Conservation (phyloP, 2,329 filamentous ascomycete species). For the Cadophora gregata region DNA sequence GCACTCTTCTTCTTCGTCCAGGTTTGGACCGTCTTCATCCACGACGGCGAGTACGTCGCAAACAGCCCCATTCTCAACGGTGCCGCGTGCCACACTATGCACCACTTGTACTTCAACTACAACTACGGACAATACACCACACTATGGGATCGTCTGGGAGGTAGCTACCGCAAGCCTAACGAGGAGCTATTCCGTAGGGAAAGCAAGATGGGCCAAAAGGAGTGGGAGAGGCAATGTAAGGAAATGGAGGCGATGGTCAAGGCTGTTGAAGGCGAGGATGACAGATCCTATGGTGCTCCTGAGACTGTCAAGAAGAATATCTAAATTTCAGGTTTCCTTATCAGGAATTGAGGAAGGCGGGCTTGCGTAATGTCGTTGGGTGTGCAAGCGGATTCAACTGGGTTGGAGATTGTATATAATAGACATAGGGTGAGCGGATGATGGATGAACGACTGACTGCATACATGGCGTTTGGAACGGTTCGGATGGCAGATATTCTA, state of each 20-base stretch:
- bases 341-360: not conserved
- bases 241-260: slow-evolving; percentile 68
- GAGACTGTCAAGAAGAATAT: slow-evolving; percentile 30
- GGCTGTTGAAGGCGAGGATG: slow-evolving; percentile 54
- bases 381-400: slow-evolving; percentile 2
- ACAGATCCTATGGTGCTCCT: slow-evolving; percentile 39
- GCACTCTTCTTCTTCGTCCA: slow-evolving; percentile 90
- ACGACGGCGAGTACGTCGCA: slow-evolving; percentile 93
- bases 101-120: slow-evolving; percentile 87
- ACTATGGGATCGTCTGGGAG: slow-evolving; percentile 85
- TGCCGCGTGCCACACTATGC: slow-evolving; percentile 90
- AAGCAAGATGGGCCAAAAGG: slow-evolving; percentile 80
- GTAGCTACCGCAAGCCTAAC: slow-evolving; percentile 86
- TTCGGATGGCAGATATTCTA: not conserved
- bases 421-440: not conserved
- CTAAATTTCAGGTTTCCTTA: not conserved
- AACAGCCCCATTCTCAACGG: slow-evolving; percentile 93
- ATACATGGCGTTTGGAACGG: slow-evolving; percentile 11
- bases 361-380: slow-evolving; percentile 9
- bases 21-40: slow-evolving; percentile 95
- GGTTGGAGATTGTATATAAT: slow-evolving; percentile 1
- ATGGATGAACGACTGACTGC: slow-evolving; percentile 6
- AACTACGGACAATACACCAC: slow-evolving; percentile 97
- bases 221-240: slow-evolving; percentile 82
- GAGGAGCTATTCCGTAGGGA: slow-evolving; percentile 84